Percentiles rank a stretch among this genome's conserved stretches.
Evolutionary conservation across 2,329 filamentous ascomycete species (phyloP).

Genomic region (Beauveria varroae): DNA sequence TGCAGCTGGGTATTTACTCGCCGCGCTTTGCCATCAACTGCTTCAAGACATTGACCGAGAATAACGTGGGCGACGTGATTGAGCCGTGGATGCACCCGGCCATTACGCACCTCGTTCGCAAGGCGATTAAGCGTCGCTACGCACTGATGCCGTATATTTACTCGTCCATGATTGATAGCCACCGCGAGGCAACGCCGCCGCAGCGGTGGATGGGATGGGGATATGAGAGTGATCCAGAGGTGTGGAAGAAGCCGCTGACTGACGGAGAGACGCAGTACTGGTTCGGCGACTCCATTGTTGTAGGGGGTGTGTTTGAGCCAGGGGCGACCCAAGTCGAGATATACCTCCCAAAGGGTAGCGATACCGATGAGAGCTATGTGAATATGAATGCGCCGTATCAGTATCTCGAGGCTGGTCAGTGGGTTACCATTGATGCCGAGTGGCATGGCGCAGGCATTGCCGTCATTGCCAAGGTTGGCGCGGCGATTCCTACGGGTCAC

Average conservation of each 20-base stretch:
- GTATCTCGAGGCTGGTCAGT: conserved; percentile 39
- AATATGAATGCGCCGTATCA: conserved; percentile 56
- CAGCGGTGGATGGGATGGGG: conserved; percentile 70
- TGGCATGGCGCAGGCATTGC: conserved; percentile 36
- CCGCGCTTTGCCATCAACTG: conserved; percentile 71
- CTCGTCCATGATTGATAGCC: conserved; percentile 54
- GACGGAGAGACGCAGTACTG: conserved; percentile 65
- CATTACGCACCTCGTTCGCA: conserved; percentile 53
- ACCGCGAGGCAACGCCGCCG: conserved; percentile 52
- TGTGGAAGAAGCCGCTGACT: conserved; percentile 55
- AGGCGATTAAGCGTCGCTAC: conserved; percentile 62
- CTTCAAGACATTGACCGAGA: conserved; percentile 65
- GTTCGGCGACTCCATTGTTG: conserved; percentile 58
- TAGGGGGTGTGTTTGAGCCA: conserved; percentile 61
- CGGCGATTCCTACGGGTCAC: conserved; percentile 31
- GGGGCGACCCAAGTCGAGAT: conserved; percentile 46
- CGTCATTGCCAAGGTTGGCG: conserved; percentile 30
- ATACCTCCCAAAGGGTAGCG: conserved; percentile 50
- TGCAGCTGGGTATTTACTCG: conserved; percentile 63
- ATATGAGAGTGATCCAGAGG: conserved; percentile 57
- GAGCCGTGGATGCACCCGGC: conserved; percentile 73
- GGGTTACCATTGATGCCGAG: conserved; percentile 32
- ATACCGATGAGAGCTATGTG: conserved; percentile 48
- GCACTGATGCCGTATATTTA: conserved; percentile 67
- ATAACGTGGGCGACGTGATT: conserved; percentile 62